phyloP scores from a whole-genome alignment of 75 land plant species.

The Picea sitchensis region DNA sequence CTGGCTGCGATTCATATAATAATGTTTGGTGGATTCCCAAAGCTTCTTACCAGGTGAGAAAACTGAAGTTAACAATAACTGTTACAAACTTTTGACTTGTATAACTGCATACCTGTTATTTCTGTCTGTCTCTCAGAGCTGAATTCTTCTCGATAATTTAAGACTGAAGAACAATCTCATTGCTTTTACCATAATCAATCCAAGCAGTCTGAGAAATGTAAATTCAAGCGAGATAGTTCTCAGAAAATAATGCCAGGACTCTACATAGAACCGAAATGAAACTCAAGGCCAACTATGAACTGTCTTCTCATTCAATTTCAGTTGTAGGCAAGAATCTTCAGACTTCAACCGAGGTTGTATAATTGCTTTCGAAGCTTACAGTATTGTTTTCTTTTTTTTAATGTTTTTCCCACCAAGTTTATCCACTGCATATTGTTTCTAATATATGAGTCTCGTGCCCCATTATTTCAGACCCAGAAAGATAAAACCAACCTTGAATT shows the following conservation, averaged over 20 bases:
- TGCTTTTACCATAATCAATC: neutral
- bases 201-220: neutral
- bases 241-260: neutral
- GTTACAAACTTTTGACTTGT: neutral
- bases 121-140: neutral
- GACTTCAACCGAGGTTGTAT: neutral
- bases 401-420: neutral
- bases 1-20: neutral
- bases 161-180: neutral
- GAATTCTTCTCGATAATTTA: neutral
- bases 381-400: neutral
- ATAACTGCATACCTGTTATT: neutral
- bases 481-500: slow-evolving; percentile 3
- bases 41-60: neutral
- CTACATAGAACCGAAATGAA: neutral
- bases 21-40: neutral
- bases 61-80: neutral
- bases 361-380: neutral
- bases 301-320: neutral
- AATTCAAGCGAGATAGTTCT: neutral
- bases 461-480: neutral
- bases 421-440: neutral
- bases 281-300: neutral
- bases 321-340: neutral
- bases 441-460: neutral